phyloP scores from a whole-genome alignment of 306 rosid species.

The Canavalia ensiformis region DNA sequence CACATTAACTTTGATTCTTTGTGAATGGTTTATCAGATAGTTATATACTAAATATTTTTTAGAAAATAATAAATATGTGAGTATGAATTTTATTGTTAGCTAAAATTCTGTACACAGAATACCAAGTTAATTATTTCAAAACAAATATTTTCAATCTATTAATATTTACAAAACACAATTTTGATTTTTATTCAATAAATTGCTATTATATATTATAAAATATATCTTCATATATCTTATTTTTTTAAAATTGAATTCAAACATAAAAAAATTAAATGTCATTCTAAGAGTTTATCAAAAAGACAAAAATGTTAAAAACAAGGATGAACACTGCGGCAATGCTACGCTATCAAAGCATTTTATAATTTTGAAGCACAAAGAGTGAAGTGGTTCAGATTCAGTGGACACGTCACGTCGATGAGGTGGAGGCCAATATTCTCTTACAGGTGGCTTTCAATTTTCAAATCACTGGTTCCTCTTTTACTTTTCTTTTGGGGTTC shows the following conservation, averaged over 20 bases:
- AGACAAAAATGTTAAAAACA: neutral
- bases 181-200: too few species aligned
- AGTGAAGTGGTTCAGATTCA: conserved; percentile 5
- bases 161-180: too few species aligned
- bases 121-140: too few species aligned
- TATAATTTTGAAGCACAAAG: neutral
- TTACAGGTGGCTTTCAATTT: conserved; percentile 18
- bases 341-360: neutral
- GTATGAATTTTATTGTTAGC: too few species aligned
- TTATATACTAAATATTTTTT: too few species aligned
- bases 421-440: neutral
- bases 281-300: neutral
- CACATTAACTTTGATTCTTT: too few species aligned
- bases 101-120: too few species aligned
- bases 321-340: neutral
- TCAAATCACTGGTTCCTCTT: neutral
- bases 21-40: too few species aligned
- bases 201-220: too few species aligned
- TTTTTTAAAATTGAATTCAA: neutral
- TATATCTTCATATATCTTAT: neutral
- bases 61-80: too few species aligned
- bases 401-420: conserved; percentile 7
- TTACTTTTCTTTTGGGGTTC: conserved; percentile 11
- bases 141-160: too few species aligned
- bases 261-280: neutral